Percentiles rank a stretch among this genome's conserved stretches.
These are phyloP conservation scores for Marasmius tenuissimus DNA, from an alignment of 1,284 basidiomycete species.

Conservation along the genomic window DNA sequence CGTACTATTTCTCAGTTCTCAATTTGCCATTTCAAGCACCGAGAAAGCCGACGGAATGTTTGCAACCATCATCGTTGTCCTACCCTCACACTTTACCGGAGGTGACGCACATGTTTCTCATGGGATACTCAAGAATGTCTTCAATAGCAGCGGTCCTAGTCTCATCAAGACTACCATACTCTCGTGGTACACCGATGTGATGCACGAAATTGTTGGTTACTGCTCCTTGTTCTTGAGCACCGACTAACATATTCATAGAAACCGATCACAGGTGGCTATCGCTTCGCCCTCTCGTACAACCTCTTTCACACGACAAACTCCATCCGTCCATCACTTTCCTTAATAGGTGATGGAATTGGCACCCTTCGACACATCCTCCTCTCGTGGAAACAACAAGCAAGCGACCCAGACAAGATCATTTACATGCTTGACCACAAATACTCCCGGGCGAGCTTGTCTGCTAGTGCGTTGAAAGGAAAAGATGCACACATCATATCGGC, in stretches of 20 bases:
- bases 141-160: conserved; percentile 30
- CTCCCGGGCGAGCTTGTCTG: conserved; percentile 20
- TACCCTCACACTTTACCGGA: conserved; percentile 43
- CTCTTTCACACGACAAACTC: conserved; percentile 31
- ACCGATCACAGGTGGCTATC: conserved; percentile 42
- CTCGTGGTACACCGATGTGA: conserved; percentile 50
- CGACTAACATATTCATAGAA: conserved; percentile 21
- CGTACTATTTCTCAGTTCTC: neutral
- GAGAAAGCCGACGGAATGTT: conserved; percentile 43
- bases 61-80: conserved; percentile 42
- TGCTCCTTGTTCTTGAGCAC: no score
- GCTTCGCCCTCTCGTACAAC: conserved; percentile 47
- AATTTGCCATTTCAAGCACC: conserved; percentile 29
- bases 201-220: conserved; percentile 32
- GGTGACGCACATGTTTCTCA: conserved; percentile 41
- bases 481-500: conserved; percentile 28
- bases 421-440: conserved; percentile 34
- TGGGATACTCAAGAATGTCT: conserved; percentile 25
- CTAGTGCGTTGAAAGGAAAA: conserved; percentile 28
- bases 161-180: conserved; percentile 32
- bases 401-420: conserved; percentile 17
- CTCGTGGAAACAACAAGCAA: conserved; percentile 28
- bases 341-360: conserved; percentile 1
- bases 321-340: conserved; percentile 6
- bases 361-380: conserved; percentile 25